Base-by-base conservation (phyloP, 106 monocot species). In the Allium sativum region DNA sequence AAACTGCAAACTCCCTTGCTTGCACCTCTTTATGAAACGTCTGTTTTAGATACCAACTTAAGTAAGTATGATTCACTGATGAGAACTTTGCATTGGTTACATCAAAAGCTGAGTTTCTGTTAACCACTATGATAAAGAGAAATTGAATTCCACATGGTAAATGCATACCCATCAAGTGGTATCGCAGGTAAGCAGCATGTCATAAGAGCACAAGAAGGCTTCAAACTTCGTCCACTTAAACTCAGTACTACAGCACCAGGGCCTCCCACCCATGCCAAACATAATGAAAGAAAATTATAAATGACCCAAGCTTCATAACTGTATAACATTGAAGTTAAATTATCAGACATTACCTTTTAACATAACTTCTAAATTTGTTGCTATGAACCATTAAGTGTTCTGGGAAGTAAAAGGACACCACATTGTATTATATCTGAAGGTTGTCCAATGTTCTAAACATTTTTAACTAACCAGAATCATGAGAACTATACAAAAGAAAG, bases 281-380 rank as follows among this genome's bases (percentile, higher is more conserved):
- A 96, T 18, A 96, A 72, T 43, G 96, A 96, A 64, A 96, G 84
- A 60, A 96, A 96, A 70, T 96, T 96, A 62, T 96, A 96, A 42
- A 96, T 96, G 66, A 96, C 91, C 96, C 95, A 95, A 17, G 95
- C 95, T 62, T 95, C 95, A 78, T 95, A 95, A 45, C 95, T 95
- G 84, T 72, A 79, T 76, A 7, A 72, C 31, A n/a, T 58, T 58
- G 15, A 58, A 42, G 41, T 58, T 41, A 58, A 42, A 41, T 7
- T 42, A 41, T 13, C 3, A 18, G 40, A 7, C n/a, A 15, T 41
- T 31, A 31, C 0, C 58, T 14, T 58, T 58, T 19, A 31, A 31
- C 31, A 31, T 31, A 31, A 31, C 31, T 3, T 31, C 31, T 31
- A 31, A 31, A 31, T 31, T 31, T 31, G 31, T 31, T 31, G 31